Percentiles rank a stretch among this genome's conserved stretches.
phyloP scores from a whole-genome alignment of 768 basidiomycete genomes.

The Agaricus sinodeliciosus region DNA sequence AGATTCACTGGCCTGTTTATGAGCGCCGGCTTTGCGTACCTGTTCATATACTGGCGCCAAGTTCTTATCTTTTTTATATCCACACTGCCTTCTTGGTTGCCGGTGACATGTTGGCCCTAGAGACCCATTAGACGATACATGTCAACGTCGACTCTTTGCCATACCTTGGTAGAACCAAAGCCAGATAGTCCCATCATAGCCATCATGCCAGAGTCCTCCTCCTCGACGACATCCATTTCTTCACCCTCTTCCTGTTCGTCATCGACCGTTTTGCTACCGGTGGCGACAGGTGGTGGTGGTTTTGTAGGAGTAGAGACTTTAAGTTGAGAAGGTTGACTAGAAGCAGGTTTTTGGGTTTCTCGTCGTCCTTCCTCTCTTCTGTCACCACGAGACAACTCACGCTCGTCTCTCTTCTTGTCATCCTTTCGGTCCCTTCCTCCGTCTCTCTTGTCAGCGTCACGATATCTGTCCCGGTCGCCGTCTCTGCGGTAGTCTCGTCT shows the following conservation, averaged over 20 bases:
- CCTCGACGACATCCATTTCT: slow-evolving; percentile 47
- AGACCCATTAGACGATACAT: not conserved
- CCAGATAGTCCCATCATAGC: slow-evolving; percentile 84
- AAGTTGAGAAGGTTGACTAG: slow-evolving; percentile 27
- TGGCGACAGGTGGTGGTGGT: not conserved
- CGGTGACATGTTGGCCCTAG: slow-evolving; percentile 73
- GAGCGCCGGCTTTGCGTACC: slow-evolving; percentile 30
- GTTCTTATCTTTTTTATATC: slow-evolving; percentile 78
- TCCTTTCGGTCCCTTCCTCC: slow-evolving; percentile 24
- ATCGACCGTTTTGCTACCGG: slow-evolving; percentile 28
- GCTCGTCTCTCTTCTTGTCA: slow-evolving; percentile 28
- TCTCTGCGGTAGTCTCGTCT: slow-evolving; percentile 8
- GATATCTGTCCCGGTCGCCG: slow-evolving; percentile 26
- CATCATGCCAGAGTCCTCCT: slow-evolving; percentile 79
- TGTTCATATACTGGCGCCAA: slow-evolving; percentile 99
- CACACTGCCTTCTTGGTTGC: slow-evolving; percentile 71
- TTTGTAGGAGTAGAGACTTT: slow-evolving; percentile 23
- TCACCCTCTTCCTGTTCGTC: slow-evolving; percentile 37
- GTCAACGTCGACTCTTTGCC: slow-evolving; percentile 4
- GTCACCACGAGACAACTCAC: slow-evolving; percentile 18
- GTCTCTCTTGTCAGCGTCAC: slow-evolving; percentile 27
- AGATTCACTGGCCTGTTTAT: not conserved
- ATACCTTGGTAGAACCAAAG: slow-evolving; percentile 87
- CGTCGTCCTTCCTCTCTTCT: slow-evolving; percentile 27
- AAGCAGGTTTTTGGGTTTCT: slow-evolving; percentile 28